Conservation (phyloP, 1,284 basidiomycete genomes). For the Amylostereum chailletii region DNA sequence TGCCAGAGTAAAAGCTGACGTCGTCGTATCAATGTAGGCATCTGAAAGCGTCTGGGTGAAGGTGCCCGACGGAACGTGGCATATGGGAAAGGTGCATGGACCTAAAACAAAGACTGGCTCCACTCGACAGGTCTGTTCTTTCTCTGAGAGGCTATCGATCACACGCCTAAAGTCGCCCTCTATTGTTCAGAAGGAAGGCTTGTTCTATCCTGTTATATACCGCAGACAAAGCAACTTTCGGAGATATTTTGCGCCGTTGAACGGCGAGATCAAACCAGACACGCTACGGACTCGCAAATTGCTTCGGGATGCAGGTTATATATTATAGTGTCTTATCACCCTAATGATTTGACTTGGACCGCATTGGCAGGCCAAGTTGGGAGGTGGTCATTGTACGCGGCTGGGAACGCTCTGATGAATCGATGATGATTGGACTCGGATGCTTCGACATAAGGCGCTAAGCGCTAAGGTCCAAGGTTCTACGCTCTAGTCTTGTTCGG, state of each 20-base stretch:
- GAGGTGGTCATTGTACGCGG: too few species aligned
- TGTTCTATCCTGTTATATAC: conserved; percentile 44
- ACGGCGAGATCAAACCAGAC: conserved; percentile 58
- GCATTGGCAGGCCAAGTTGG: too few species aligned
- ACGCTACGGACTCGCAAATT: conserved; percentile 28
- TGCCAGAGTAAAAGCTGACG: too few species aligned
- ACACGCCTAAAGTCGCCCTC: neutral
- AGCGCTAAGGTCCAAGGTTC: too few species aligned
- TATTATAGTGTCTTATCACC: conserved; percentile 11
- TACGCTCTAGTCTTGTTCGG: too few species aligned
- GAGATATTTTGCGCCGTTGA: conserved; percentile 49
- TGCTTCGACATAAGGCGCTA: too few species aligned
- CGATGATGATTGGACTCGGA: too few species aligned
- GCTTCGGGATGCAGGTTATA: conserved; percentile 34
- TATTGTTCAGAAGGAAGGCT: conserved; percentile 29
- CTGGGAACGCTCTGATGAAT: too few species aligned
- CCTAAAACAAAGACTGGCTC: conserved; percentile 31
- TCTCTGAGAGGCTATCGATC: too few species aligned
- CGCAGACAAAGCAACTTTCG: conserved; percentile 27
- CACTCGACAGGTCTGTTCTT: conserved; percentile 38
- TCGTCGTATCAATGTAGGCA: too few species aligned
- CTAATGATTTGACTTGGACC: too few species aligned
- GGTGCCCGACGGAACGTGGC: conserved; percentile 40
- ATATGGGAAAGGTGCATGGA: conserved; percentile 35
- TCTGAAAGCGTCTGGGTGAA: conserved; percentile 46